Evolutionary conservation across 2,329 filamentous ascomycete genomes (phyloP), one percentile per base, ranked within the genome.

Genomic region (Diplocarpon mali): DNA sequence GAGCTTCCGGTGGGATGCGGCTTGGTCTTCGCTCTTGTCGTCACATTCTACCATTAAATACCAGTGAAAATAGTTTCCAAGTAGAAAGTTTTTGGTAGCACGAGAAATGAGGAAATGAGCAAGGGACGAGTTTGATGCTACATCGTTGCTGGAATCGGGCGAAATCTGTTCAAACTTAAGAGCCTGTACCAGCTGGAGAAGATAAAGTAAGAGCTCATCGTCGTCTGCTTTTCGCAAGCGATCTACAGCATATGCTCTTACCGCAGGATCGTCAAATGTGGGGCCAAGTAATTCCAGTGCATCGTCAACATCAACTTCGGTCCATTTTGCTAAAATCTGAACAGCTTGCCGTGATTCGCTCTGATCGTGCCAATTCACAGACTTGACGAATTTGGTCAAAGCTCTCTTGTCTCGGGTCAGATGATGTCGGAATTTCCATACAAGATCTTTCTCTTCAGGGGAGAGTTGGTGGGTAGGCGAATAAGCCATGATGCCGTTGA

Each of bases 41-140:
- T 95, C 90, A 55, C 89, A 93, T 65, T 98, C 93, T 1, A 98
- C 92, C 80, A 95, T 95, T 2, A 98, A 72, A 63, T 96, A 98
- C 92, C 92, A 98, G 63, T 95, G 86, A 43, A 98, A 78, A 65
- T 93, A 95, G 61, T 94, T 98, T 27, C 90, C 92, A 1, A 98
- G 73, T 48, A 84, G 82, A 58, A 95, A 85, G 59, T 94, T 96
- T 50, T 82, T 79, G 12, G 85, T 83, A 3, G 92, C 93, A 30
- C 92, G 78, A 1, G 84, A 78, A 45, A 98, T 92, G 2, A 98
- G 71, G 60, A 98, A 98, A 17, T 77, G 78, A 2, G 89, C 90
- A 5, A 98, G 69, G 0, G 89, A 95, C 0, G 89, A 95, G 56
- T 92, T 83, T 38, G 78, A 73, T 0, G 73, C 69, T 35, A 72